phyloP scores from a whole-genome alignment of 2,329 filamentous ascomycete species.

The Neonectria neomacrospora region DNA sequence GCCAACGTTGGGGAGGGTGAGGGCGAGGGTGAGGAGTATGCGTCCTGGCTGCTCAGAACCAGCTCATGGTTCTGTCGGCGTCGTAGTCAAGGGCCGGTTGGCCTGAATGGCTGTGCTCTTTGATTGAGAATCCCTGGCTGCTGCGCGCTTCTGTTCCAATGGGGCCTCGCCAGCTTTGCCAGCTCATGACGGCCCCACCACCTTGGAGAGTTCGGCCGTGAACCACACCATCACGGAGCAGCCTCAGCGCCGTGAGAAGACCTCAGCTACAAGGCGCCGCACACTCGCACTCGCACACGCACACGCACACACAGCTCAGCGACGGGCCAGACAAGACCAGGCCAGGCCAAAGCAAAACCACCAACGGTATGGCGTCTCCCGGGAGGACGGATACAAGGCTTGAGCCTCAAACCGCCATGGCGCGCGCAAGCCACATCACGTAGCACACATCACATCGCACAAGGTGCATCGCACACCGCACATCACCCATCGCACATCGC shows the following conservation, averaged over 20 bases:
- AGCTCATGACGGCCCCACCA: conserved; percentile 15
- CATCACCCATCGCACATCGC: not conserved
- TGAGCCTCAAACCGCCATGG: conserved; percentile 39
- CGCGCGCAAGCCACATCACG: conserved; percentile 20
- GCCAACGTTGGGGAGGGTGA: not conserved
- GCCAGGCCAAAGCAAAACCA: conserved; percentile 8
- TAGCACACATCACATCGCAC: not conserved
- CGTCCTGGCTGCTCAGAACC: not conserved
- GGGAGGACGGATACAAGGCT: conserved; percentile 24
- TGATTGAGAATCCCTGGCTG: conserved; percentile 6
- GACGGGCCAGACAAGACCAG: too few relatives aligned
- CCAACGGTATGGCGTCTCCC: conserved; percentile 18
- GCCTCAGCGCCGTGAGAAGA: conserved; percentile 24
- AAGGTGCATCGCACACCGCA: too few relatives aligned
- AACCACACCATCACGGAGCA: conserved; percentile 25
- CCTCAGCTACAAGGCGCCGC: conserved; percentile 5
- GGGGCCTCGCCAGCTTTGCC: conserved; percentile 2
- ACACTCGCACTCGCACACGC: not conserved
- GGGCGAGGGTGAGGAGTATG: not conserved
- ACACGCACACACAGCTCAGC: not conserved
- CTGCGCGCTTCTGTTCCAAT: not conserved
- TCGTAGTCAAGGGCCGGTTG: not conserved
- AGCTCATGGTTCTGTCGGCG: not conserved
- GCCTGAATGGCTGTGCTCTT: not conserved
- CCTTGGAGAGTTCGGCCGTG: conserved; percentile 10